Evolutionary conservation across 148 eudicot genomes (phyloP), one percentile per base, ranked within the genome.

Genomic region (Silene latifolia): DNA sequence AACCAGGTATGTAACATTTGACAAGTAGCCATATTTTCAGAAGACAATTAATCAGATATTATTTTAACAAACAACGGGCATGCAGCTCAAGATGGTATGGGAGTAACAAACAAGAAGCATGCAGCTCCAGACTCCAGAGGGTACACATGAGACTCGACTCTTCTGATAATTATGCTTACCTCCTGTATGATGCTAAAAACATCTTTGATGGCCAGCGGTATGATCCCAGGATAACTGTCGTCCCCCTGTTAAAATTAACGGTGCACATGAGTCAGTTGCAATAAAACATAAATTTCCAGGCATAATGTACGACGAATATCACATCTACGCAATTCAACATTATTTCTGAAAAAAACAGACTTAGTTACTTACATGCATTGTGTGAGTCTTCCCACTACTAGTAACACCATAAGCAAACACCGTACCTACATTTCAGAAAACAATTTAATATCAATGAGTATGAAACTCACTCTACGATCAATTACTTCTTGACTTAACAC

Each of bases 401-500:
- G 98, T 95, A 77, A 95, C 98, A 78, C 98, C 98, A 83, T 95
- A 95, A 79, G 98, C 98, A 83, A 95, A 95, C 69, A 95, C 98
- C 14, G 98, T 95, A 69, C 97, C 97, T 95, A 85, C 86, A 90
- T 67, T 25, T 56, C 72, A 76, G 20, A 51, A 69, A 17, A 18
- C 69, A 72, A 25, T 56, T 57, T 51, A 72, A 80, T 48, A 61
- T 71, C 48, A 71, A 29, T 57, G 7, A 79, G 14, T 17, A 20
- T 65, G 53, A 12, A 44, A 48, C 7, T 19, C 23, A 5, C 12
- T 21, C 14, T 27, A 56, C 67, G 48, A 17, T 6, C 58, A 69
- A 60, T 13, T 23, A 60, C 51, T 63, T 53, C 74, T 63, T 4
- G 25, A 23, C 18, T 35, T 6, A 18, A 4, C 27, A 8, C 46